Evolutionary conservation across 2,329 filamentous ascomycete genomes (phyloP).

Genomic region (Lachnellula suecica): DNA sequence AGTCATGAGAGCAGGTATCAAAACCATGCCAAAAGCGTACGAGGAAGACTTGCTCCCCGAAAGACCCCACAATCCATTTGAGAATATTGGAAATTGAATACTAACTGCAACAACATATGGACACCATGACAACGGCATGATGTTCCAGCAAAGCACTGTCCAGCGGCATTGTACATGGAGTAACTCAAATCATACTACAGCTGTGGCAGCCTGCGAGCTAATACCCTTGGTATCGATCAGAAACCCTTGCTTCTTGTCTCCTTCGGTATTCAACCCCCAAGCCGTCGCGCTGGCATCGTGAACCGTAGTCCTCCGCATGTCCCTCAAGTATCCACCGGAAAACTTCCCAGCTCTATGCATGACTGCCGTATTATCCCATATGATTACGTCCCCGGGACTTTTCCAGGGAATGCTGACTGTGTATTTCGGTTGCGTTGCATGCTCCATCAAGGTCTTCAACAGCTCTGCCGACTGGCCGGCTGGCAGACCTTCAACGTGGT

Average conservation of each 20-base stretch:
- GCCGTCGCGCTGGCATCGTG: conserved; percentile 44
- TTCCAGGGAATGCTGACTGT: conserved; percentile 47
- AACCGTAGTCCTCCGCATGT: conserved; percentile 57
- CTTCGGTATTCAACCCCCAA: conserved; percentile 42
- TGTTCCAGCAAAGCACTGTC: too few species aligned
- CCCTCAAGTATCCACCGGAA: conserved; percentile 46
- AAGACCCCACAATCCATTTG: too few species aligned
- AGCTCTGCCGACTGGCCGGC: conserved; percentile 34
- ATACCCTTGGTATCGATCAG: too few species aligned
- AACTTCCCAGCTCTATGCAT: conserved; percentile 55
- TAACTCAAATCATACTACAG: too few species aligned
- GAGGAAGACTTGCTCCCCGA: too few species aligned
- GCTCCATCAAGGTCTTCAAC: conserved; percentile 42
- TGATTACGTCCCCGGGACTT: conserved; percentile 47
- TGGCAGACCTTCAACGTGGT: conserved; percentile 48
- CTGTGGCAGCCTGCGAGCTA: too few species aligned
- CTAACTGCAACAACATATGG: too few species aligned
- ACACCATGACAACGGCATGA: too few species aligned
- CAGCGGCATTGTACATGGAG: too few species aligned
- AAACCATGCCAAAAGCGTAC: too few species aligned
- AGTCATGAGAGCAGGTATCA: too few species aligned
- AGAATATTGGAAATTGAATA: too few species aligned
- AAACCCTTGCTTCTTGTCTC: conserved; percentile 23
- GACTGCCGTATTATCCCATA: conserved; percentile 59
- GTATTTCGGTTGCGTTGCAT: conserved; percentile 48